A percentile compares a stretch with the other conserved stretches of the same genome.
phyloP scores from a whole-genome alignment of 148 eudicot genomes.

The Mesembryanthemum crystallinum region DNA sequence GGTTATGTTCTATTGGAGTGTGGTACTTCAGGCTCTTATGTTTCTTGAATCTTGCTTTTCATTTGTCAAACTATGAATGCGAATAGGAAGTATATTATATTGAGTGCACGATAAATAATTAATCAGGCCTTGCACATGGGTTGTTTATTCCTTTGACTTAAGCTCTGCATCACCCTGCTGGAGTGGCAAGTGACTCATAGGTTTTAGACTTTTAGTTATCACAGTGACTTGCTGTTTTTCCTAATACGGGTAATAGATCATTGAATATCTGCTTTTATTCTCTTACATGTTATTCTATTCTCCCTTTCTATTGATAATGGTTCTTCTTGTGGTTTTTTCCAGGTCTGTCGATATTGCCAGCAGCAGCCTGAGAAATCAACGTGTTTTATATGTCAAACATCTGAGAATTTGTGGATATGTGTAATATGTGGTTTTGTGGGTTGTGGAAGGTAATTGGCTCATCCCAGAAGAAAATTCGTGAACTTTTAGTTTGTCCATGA shows the following conservation, averaged over 20 bases:
- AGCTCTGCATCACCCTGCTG: background rate
- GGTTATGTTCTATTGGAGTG: too few species aligned
- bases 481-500: background rate
- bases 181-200: background rate
- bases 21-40: too few species aligned
- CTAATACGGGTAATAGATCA: background rate
- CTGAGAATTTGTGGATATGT: constrained; percentile 96
- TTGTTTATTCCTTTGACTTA: background rate
- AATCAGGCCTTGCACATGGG: background rate
- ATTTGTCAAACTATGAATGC: too few species aligned
- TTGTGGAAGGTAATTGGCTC: constrained; percentile 72
- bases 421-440: constrained; percentile 92
- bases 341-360: constrained; percentile 98
- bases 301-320: background rate
- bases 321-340: constrained; percentile 27
- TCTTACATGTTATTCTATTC: background rate
- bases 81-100: too few species aligned
- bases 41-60: too few species aligned
- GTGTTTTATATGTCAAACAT: constrained; percentile 84
- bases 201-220: background rate
- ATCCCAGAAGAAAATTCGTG: constrained; percentile 1
- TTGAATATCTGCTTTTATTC: background rate
- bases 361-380: constrained; percentile 90
- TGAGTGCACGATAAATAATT: too few species aligned
- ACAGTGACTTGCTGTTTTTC: background rate